Evolutionary conservation across 2,329 filamentous ascomycete genomes (phyloP).

Genomic region (Claviceps spartinae): DNA sequence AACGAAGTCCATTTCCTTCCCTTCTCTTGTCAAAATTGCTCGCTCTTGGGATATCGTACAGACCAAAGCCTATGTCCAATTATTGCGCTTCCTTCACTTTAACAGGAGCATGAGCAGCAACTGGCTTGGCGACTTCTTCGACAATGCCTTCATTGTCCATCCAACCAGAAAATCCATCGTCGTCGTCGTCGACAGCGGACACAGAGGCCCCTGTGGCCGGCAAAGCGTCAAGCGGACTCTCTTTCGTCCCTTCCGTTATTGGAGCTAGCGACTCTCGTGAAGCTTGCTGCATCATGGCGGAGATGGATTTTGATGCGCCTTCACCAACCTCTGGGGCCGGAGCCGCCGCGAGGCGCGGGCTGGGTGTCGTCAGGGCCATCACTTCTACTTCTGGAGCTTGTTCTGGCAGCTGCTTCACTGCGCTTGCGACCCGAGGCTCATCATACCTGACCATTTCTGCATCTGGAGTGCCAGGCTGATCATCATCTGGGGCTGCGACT

Average conservation of each 20-base stretch:
- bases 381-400: not conserved
- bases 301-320: not conserved
- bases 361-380: not conserved
- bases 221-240: slow-evolving; percentile 6
- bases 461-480: slow-evolving; percentile 40
- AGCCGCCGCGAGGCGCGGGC: not conserved
- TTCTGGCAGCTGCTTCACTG: not conserved
- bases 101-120: not conserved
- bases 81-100: not conserved
- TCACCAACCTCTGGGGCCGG: not conserved
- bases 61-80: not conserved
- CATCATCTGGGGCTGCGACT: slow-evolving; percentile 51
- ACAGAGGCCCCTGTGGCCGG: slow-evolving; percentile 5
- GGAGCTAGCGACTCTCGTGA: not conserved
- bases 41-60: not conserved
- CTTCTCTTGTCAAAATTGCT: not conserved
- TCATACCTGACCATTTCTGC: slow-evolving; percentile 17
- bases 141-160: slow-evolving; percentile 12
- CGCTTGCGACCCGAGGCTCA: slow-evolving; percentile 8
- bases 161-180: slow-evolving; percentile 15
- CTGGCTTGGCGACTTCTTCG: not conserved
- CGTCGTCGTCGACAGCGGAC: slow-evolving; percentile 6
- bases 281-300: not conserved
- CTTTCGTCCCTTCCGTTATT: not conserved
- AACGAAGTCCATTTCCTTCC: not conserved